Evolutionary conservation across 106 monocot genomes (phyloP).

Genomic region (Dendrobium nobile): DNA sequence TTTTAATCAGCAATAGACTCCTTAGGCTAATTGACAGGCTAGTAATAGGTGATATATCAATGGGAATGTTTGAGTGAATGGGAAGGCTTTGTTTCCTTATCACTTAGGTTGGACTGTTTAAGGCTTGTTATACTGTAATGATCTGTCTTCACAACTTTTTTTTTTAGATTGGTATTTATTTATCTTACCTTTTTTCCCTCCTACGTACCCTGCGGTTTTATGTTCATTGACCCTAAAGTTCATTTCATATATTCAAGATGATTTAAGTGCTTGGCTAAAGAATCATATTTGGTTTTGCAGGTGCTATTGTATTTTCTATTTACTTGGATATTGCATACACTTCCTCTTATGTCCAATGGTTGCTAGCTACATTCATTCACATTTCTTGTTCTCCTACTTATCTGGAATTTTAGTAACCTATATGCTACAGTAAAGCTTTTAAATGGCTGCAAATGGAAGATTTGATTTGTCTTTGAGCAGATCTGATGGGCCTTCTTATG

Average conservation of each 20-base stretch:
- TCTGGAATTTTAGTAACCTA: background rate
- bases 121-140: background rate
- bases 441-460: slow-evolving; percentile 45
- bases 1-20: background rate
- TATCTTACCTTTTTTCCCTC: background rate
- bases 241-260: background rate
- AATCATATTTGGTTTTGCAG: slow-evolving; percentile 1
- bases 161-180: background rate
- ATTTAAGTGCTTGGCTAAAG: background rate
- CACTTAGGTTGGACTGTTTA: background rate
- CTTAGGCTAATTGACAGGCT: background rate
- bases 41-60: background rate
- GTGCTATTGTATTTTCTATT: background rate
- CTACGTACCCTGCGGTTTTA: background rate
- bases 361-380: background rate
- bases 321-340: slow-evolving; percentile 4
- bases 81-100: background rate
- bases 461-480: slow-evolving; percentile 38
- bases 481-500: slow-evolving; percentile 34
- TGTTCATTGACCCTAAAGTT: background rate
- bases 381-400: background rate
- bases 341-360: slow-evolving; percentile 1
- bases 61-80: background rate
- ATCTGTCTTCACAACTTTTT: background rate
- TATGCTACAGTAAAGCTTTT: background rate